Base-by-base conservation (phyloP, 1,284 basidiomycete genomes). In the Microbotryum lychnidis-dioicae region DNA sequence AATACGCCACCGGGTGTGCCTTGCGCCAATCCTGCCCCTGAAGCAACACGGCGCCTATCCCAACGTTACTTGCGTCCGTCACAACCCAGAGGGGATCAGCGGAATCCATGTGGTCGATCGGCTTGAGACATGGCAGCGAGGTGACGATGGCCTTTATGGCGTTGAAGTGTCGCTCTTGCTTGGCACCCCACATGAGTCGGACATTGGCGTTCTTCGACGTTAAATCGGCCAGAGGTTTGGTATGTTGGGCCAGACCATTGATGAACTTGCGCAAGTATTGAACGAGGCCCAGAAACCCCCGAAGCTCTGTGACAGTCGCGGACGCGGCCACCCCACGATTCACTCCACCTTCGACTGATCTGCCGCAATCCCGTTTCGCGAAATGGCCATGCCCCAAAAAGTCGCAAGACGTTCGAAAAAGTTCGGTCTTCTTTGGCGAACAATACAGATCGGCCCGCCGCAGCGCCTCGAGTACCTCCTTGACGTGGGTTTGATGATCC, bases 301-400 rank as follows among this genome's bases (percentile, higher is more conserved):
- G 61, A 0, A 78, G 73, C 16, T 78, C 72, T 0, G 64, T 70
- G 0, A 75, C 64, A 0, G 64, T 69, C 0, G 58, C 0, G 77
- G 77, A 0, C 10, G 25, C 0, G 74, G 75, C 79, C 77, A 81
- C 6, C 75, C 53, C 0, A 72, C 27, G 5, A 80, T 73, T 1
- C 67, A 52, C 2, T 75, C 70, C 2, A 74, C 62, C 60, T 79
- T 78, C 7, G 23, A 6, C 0, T 68, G 54, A 51, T 79, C 77
- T 0, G 75, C 69, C 21, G 70, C 50, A 12, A 79, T 75, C 1
- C 78, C 76, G 0, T 60, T 12, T 0, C 12, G 33, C 0, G 72
- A 76, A 45, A 79, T 73, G n/a, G 57, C 57, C n/a, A 60, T 79
- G 76, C 0, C 78, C 77, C 0, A 79, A 66, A 61, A 79, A 77